Percentiles rank a stretch among this genome's conserved stretches.
Evolutionary conservation across 176 grass and related monocot genomes (phyloP).

Genomic region (Lolium rigidum): DNA sequence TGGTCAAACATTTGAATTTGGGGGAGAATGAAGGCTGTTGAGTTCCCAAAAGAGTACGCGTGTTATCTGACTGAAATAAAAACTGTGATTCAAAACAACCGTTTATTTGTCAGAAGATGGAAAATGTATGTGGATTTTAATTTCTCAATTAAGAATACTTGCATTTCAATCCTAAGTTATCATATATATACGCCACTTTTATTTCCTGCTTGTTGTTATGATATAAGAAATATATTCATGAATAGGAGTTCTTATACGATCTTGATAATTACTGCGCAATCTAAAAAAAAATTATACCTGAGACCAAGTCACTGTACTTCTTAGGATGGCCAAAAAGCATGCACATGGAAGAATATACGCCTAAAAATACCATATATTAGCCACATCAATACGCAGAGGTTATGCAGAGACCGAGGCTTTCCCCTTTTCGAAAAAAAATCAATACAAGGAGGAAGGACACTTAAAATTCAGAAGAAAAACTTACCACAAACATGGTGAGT

Average conservation of each 20-base stretch:
- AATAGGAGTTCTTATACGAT: neutral
- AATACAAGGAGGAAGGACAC: neutral
- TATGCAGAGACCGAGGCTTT: too few relatives aligned
- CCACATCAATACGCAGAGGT: neutral
- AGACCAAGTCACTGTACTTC: constrained; percentile 52
- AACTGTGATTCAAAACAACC: neutral
- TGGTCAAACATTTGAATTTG: neutral
- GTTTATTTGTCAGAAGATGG: neutral
- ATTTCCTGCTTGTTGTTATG: neutral
- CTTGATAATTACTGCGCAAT: neutral
- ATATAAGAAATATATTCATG: neutral
- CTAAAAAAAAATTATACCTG: constrained; percentile 48
- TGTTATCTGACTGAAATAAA: neutral
- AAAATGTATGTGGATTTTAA: neutral
- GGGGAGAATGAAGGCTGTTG: neutral
- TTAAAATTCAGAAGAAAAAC: neutral
- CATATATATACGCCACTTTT: neutral
- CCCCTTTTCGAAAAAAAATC: too few relatives aligned
- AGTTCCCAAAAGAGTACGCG: neutral
- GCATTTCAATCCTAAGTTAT: neutral
- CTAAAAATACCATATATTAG: constrained; percentile 31
- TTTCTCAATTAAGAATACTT: neutral
- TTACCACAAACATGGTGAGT: constrained; percentile 82
- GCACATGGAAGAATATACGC: constrained; percentile 73
- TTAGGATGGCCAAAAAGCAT: constrained; percentile 72